phyloP scores from a whole-genome alignment of 2,329 filamentous ascomycete genomes.

The Aureobasidium lini region DNA sequence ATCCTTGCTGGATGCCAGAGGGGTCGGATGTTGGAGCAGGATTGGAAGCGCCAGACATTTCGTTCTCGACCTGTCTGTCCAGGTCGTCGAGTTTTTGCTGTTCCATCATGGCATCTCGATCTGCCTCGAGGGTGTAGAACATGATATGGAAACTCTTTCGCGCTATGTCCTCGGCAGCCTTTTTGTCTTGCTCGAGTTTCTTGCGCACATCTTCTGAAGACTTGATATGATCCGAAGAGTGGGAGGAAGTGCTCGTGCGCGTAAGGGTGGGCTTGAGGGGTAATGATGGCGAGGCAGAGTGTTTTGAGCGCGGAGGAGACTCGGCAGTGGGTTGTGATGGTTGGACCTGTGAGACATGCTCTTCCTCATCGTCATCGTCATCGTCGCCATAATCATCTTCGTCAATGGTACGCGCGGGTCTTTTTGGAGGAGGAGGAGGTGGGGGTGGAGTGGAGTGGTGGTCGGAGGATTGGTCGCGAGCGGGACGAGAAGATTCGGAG shows the following conservation, averaged over 20 bases:
- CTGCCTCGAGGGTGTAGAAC: conserved; percentile 92
- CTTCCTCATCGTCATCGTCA: conserved; percentile 39
- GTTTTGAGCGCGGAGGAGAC: conserved; percentile 45
- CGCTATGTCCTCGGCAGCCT: conserved; percentile 80
- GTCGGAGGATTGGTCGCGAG: not conserved
- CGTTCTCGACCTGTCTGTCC: conserved; percentile 89
- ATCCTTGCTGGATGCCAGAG: conserved; percentile 61
- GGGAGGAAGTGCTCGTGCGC: conserved; percentile 49
- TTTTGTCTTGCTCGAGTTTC: conserved; percentile 85
- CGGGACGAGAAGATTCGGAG: not conserved
- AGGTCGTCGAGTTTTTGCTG: conserved; percentile 96
- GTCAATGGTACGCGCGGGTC: conserved; percentile 62
- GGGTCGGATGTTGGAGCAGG: conserved; percentile 31
- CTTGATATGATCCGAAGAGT: conserved; percentile 49
- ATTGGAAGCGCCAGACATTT: conserved; percentile 66
- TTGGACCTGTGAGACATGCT: conserved; percentile 26
- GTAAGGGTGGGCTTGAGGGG: conserved; percentile 55
- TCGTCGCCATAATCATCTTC: conserved; percentile 85
- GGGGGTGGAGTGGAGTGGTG: not conserved
- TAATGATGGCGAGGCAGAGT: conserved; percentile 56
- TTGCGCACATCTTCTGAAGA: conserved; percentile 83
- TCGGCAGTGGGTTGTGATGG: conserved; percentile 15
- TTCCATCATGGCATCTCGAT: conserved; percentile 92
- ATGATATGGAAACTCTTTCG: conserved; percentile 86
- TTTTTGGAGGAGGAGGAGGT: conserved; percentile 53